Conservation (phyloP, 805 yeast genomes). For the Cyberlindnera misumaiensis region DNA sequence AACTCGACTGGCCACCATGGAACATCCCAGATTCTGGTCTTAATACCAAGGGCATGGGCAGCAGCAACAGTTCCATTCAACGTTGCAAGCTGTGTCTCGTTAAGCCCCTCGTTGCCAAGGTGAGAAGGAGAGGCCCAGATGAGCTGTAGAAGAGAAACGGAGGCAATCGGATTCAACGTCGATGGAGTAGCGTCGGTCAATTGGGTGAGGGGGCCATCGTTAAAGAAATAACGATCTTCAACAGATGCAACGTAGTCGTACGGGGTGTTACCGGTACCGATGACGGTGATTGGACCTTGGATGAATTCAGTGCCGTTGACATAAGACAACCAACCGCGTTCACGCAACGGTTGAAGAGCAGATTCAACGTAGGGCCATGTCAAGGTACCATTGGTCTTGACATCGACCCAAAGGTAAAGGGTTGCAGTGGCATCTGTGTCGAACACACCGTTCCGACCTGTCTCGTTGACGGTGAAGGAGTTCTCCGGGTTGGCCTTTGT, state of each 20-base stretch:
- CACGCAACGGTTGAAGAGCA: conserved; percentile 45
- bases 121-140: conserved; percentile 6
- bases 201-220: conserved; percentile 43
- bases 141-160: conserved; percentile 35
- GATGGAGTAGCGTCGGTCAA: conserved; percentile 18
- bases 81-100: conserved; percentile 26
- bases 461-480: conserved; percentile 9
- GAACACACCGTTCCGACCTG: conserved; percentile 33
- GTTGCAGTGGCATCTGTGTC: conserved; percentile 42
- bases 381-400: conserved; percentile 43
- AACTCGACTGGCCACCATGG: conserved; percentile 58
- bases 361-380: conserved; percentile 44
- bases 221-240: conserved; percentile 34
- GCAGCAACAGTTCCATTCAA: conserved; percentile 25
- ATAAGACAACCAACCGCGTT: conserved; percentile 43
- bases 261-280: conserved; percentile 69
- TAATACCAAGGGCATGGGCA: conserved; percentile 47
- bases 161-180: conserved; percentile 32
- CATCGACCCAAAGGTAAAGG: conserved; percentile 58
- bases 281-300: conserved; percentile 53
- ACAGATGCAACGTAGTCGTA: conserved; percentile 25
- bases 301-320: conserved; percentile 30
- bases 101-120: conserved; percentile 26
- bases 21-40: conserved; percentile 69
- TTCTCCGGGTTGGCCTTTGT: conserved; percentile 37